Evolutionary conservation across 768 basidiomycete species (phyloP), one percentile per base, ranked within the genome.

Genomic region (Suillus placidus): DNA sequence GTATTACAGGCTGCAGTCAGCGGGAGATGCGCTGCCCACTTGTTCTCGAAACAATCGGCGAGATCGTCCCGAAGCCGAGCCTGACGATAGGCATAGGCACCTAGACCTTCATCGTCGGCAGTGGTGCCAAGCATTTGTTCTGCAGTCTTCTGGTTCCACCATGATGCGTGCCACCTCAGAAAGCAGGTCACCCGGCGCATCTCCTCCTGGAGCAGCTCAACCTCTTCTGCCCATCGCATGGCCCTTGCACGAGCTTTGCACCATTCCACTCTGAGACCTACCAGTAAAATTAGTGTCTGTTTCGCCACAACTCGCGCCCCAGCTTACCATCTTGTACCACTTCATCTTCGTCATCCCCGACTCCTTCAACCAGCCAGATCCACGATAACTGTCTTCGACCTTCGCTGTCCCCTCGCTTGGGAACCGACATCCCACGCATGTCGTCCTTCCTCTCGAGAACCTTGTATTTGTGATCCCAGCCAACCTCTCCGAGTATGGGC

Each of bases 141-240:
- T 1, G 4, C 20, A n/a, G n/a, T n/a, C 45, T 45, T 45, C 18
- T 10, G 6, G 7, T 20, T 20, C 61, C 61, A 62, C 42, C 42
- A 47, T 6, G 2, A 6, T 35, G 32, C 43, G 4, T 45, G 42
- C 61, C 61, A 62, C 49, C 7, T 26, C 12, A 62, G 23, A 16
- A 49, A 62, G 43, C 4, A 45, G 30, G 18, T 8, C 20, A 43
- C 43, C 4, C 61, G 6, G 43, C 34, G 7, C 61, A 62, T 62
- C 37, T 62, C 61, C 23, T 62, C 61, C 14, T 30, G 42, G 6
- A 62, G 61, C 8, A 62, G 14, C 43, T 37, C 61, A 1, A 62
- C 61, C 5, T 62, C 61, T 49, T 45, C 61, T 16, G 16, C 30
- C 61, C 61, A 62, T 10, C 20, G 32, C 13, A 20, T 49, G 8